Conservation (phyloP, 768 basidiomycete genomes). For the Leucogyrophana mollusca region DNA sequence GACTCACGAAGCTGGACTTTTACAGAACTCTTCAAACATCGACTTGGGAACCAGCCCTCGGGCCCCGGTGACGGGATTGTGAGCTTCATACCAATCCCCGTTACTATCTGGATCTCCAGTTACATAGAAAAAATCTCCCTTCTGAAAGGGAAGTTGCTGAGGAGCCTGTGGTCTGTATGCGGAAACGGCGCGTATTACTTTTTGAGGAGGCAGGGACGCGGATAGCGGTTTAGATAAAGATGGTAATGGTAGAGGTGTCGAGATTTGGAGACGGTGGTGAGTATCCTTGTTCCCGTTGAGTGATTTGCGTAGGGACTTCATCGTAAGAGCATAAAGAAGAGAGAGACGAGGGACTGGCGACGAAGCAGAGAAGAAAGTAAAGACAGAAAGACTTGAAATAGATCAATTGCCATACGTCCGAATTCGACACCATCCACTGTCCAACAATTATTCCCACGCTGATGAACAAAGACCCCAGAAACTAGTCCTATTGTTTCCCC, state of each 20-base stretch:
- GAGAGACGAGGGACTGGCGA: slow-evolving; percentile 1
- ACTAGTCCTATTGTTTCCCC: slow-evolving; percentile 7
- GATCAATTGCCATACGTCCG: slow-evolving; percentile 2
- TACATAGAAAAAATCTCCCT: slow-evolving; percentile 98
- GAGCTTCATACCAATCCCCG: slow-evolving; percentile 84
- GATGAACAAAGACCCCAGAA: slow-evolving; percentile 7
- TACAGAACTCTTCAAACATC: slow-evolving; percentile 90
- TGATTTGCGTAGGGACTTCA: slow-evolving; percentile 85
- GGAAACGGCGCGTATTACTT: slow-evolving; percentile 86
- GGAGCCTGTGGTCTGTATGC: slow-evolving; percentile 68
- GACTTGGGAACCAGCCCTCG: slow-evolving; percentile 86
- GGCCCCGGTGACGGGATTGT: slow-evolving; percentile 89
- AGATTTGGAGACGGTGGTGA: slow-evolving; percentile 58
- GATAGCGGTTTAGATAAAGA: slow-evolving; percentile 67
- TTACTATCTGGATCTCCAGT: slow-evolving; percentile 63
- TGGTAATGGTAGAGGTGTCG: slow-evolving; percentile 66
- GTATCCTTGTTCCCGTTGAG: slow-evolving; percentile 65
- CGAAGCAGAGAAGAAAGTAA: slow-evolving; percentile 8
- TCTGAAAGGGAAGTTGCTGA: slow-evolving; percentile 84
- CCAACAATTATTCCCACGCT: slow-evolving; percentile 7
- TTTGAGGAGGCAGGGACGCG: slow-evolving; percentile 83
- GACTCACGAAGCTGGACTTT: slow-evolving; percentile 63
- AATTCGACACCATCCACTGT: background rate
- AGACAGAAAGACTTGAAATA: slow-evolving; percentile 14
- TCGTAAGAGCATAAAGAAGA: slow-evolving; percentile 32